Percentiles rank a stretch among this genome's conserved stretches.
Evolutionary conservation across 2,329 filamentous ascomycete genomes (phyloP).

Genomic region (Claviceps sp.): DNA sequence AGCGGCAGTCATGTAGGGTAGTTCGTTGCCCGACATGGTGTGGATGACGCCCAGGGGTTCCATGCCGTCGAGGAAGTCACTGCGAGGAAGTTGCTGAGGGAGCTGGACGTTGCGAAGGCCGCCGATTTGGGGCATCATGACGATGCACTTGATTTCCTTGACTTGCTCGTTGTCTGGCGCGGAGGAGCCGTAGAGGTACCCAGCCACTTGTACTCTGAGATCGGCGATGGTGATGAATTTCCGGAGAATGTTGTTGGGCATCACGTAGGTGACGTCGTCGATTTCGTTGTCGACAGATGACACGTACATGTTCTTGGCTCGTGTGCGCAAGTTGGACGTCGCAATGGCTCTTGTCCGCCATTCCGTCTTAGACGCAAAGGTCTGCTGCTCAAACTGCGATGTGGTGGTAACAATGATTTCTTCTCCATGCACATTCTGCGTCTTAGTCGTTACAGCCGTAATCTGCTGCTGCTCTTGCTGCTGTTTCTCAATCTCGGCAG

Average conservation of each 20-base stretch:
- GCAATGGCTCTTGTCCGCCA: constrained; percentile 96
- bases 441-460: constrained; percentile 95
- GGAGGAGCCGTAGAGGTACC: constrained; percentile 86
- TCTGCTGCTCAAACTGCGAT: constrained; percentile 93
- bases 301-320: constrained; percentile 97
- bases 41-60: constrained; percentile 93
- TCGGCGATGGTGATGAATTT: constrained; percentile 97
- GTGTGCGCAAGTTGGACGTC: constrained; percentile 83
- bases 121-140: constrained; percentile 94
- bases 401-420: constrained; percentile 98
- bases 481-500: constrained; percentile 97
- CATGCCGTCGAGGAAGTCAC: constrained; percentile 74
- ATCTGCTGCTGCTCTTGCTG: constrained; percentile 93
- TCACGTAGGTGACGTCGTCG: constrained; percentile 89
- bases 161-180: constrained; percentile 91
- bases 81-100: constrained; percentile 78
- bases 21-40: constrained; percentile 86
- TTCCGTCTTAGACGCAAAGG: constrained; percentile 96
- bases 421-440: constrained; percentile 90
- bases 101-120: constrained; percentile 85
- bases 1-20: constrained; percentile 87
- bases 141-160: constrained; percentile 93
- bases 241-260: constrained; percentile 98
- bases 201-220: constrained; percentile 88
- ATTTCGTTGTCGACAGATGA: constrained; percentile 87